These are phyloP conservation scores for Martiniozyma asiatica DNA, from an alignment of 1,139 yeast species.

Conservation along the genomic window DNA sequence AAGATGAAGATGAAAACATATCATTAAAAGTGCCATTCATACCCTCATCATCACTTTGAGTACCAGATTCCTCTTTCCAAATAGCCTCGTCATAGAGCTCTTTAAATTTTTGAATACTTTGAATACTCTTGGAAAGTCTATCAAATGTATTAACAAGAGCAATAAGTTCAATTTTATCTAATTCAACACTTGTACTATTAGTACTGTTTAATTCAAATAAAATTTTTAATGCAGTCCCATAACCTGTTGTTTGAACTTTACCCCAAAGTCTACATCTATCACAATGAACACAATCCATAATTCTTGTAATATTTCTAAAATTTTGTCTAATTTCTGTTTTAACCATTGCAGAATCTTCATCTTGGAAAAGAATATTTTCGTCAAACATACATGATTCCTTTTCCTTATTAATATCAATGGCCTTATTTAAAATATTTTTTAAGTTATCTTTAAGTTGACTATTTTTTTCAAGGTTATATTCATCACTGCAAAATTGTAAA, in stretches of 20 bases:
- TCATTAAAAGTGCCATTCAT: background rate
- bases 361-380: conserved; percentile 43
- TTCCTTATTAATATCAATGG: conserved; percentile 12
- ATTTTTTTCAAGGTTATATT: conserved; percentile 17
- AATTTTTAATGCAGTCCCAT: conserved; percentile 89
- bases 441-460: conserved; percentile 16
- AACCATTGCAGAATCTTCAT: conserved; percentile 32
- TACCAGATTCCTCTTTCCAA: conserved; percentile 17
- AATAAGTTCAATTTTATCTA: conserved; percentile 78
- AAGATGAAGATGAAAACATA: background rate
- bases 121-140: conserved; percentile 74
- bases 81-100: conserved; percentile 31
- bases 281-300: conserved; percentile 98
- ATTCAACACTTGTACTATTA: conserved; percentile 29
- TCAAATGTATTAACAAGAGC: conserved; percentile 89
- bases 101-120: conserved; percentile 64
- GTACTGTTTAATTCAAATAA: conserved; percentile 61
- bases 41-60: background rate
- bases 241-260: conserved; percentile 90
- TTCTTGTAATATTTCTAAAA: conserved; percentile 78
- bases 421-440: conserved; percentile 18
- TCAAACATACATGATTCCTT: conserved; percentile 25
- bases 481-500: conserved; percentile 18
- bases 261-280: conserved; percentile 98
- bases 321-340: conserved; percentile 76